Conservation (phyloP, 164 flowering plant species). For the Kalanchoe fedtschenkoi region DNA sequence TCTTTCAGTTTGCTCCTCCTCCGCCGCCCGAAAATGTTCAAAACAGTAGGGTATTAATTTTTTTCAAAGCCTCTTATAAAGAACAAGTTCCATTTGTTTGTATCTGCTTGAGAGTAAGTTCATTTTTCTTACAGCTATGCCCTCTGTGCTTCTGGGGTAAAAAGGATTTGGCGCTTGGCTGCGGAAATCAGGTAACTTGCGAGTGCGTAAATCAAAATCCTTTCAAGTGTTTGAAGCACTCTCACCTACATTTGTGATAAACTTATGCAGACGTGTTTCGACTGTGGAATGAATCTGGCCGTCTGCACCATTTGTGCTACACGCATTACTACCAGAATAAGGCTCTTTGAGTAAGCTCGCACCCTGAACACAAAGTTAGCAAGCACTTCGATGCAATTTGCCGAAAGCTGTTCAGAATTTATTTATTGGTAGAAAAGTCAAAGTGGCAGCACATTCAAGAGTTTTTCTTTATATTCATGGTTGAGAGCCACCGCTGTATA, state of each 20-base stretch:
- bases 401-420: background rate
- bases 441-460: too few species aligned
- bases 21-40: background rate
- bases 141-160: constrained; percentile 19
- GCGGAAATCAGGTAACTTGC: constrained; percentile 39
- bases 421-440: too few species aligned
- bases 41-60: background rate
- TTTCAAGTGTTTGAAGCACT: background rate
- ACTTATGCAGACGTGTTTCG: constrained; percentile 32
- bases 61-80: too few species aligned
- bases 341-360: constrained; percentile 13
- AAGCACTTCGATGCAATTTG: background rate
- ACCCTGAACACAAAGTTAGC: background rate
- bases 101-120: background rate
- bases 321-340: constrained; percentile 20
- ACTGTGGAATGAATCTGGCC: constrained; percentile 24
- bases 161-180: constrained; percentile 36
- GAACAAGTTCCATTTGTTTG: background rate
- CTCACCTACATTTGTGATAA: background rate
- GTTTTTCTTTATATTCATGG: too few species aligned
- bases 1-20: background rate
- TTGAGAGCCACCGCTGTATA: too few species aligned
- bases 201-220: constrained; percentile 18
- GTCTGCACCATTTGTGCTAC: constrained; percentile 28
- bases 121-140: constrained; percentile 18